Percentiles rank a stretch among this genome's conserved stretches.
Evolutionary conservation across 371 early-diverging fungal genomes (phyloP).

Genomic region (Lichtheimia corymbifera): DNA sequence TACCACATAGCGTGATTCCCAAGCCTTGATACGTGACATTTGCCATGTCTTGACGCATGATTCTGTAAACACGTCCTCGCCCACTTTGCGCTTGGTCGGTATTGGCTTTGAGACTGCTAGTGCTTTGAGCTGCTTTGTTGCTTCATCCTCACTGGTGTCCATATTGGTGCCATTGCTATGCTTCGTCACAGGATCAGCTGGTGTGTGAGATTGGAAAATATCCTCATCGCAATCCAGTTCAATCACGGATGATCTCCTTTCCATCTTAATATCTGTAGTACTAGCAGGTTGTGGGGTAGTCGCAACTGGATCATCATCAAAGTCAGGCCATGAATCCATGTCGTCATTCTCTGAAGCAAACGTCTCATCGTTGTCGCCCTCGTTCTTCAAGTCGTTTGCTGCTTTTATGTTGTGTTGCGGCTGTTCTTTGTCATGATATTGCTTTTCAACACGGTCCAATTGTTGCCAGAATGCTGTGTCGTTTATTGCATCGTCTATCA

Average conservation of each 20-base stretch:
- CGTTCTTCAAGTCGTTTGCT: background rate
- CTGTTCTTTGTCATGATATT: background rate
- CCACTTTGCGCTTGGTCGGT: conserved; percentile 25
- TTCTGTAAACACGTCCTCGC: conserved; percentile 58
- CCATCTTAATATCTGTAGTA: background rate
- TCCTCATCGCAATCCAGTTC: no score
- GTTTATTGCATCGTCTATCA: background rate
- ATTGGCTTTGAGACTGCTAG: conserved; percentile 4
- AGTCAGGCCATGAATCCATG: no score
- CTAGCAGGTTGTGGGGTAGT: background rate
- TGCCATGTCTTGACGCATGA: conserved; percentile 60
- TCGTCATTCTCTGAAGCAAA: no score
- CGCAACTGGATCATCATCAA: background rate
- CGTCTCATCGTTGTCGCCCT: no score
- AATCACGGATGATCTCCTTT: background rate
- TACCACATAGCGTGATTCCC: conserved; percentile 54
- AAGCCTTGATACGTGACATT: conserved; percentile 59
- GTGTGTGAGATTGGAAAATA: no score
- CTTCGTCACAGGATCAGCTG: no score
- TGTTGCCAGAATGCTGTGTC: background rate
- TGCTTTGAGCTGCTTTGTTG: background rate
- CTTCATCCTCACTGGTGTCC: background rate
- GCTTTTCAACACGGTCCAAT: background rate
- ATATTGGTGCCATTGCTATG: background rate
- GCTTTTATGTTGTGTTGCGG: background rate